A percentile compares a stretch with the other conserved stretches of the same genome.
Evolutionary conservation across 768 basidiomycete species (phyloP).

Genomic region (Filobasidium floriforme): DNA sequence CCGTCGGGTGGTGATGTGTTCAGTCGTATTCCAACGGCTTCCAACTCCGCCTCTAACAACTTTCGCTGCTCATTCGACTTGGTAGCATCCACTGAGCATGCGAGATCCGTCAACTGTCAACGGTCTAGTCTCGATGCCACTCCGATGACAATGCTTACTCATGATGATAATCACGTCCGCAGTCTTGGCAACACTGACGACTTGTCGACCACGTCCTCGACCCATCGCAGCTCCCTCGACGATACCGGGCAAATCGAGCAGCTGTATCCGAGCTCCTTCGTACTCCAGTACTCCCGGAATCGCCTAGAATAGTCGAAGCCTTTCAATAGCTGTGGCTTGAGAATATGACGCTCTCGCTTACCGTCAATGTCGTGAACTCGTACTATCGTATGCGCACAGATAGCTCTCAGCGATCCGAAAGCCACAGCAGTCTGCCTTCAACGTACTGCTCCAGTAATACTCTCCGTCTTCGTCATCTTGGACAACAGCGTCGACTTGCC

Average conservation of each 20-base stretch:
- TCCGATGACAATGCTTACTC: constrained; percentile 29
- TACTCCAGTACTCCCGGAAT: constrained; percentile 97
- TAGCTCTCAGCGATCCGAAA: background rate
- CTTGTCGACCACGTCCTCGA: constrained; percentile 87
- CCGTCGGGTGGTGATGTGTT: constrained; percentile 80
- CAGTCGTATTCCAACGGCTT: constrained; percentile 90
- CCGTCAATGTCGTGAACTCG: constrained; percentile 88
- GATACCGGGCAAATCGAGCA: constrained; percentile 91
- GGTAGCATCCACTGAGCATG: constrained; percentile 40
- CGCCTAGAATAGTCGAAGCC: constrained; percentile 48
- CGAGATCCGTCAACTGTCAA: background rate
- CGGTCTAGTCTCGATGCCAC: background rate
- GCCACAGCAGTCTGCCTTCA: background rate
- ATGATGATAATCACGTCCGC: constrained; percentile 74
- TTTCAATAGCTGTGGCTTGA: constrained; percentile 4
- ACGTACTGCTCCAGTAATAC: constrained; percentile 62
- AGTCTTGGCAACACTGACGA: constrained; percentile 83
- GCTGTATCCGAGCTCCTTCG: constrained; percentile 84
- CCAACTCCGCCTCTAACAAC: constrained; percentile 83
- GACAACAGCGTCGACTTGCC: constrained; percentile 88
- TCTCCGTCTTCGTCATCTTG: constrained; percentile 85
- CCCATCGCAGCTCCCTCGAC: constrained; percentile 56
- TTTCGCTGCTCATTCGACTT: constrained; percentile 70
- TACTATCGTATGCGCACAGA: constrained; percentile 47
- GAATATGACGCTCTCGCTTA: constrained; percentile 40